Evolutionary conservation across 2,329 filamentous ascomycete species (phyloP), one percentile per base, ranked within the genome.

Genomic region (Cadophora gregata): DNA sequence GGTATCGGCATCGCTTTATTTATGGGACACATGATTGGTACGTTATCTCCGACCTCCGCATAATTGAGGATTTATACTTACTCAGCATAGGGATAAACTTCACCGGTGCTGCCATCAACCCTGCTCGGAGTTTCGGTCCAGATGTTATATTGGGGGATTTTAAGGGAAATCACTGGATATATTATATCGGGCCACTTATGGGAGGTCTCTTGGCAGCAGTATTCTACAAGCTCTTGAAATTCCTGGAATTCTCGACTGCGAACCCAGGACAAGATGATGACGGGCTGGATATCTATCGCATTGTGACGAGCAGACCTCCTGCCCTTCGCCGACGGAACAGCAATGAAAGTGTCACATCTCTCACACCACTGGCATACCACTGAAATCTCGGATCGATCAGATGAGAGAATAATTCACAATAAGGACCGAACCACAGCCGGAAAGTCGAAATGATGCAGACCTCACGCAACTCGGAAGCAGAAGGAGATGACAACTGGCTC

Each of bases 1-100:
- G 90, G 88, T 14, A 92, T 93, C 71, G 91, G 91, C 0, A 78
- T 92, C 1, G 82, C 90, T 0, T 83, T 93, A 62, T 93, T 93
- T 76, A 84, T 93, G 51, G 80, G 67, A 12, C 67, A 73, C 31
- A 53, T 72, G 16, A 62, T 59, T 62, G 71, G 72, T 72, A 67
- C n/a, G 64, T 6, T 36, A 42, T 21, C 8, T 33, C 9, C 10
- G 5, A 10, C 14, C 19, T 33, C 42, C 42, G 9, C 21, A 19
- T 6, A 4, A 16, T 24, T 27, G 16, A 3, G 3, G 8, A 50
- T 21, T 10, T 2, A 6, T 31, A 12, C n/a, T 63, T 8, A 47
- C 38, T 6, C 21, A 12, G 6, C 29, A 21, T 76, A 19, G 82
- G 80, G 42, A 79, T 83, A 21, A 79, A 79, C 69, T 83, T 81